A percentile compares a stretch with the other conserved stretches of the same genome.
phyloP scores from a whole-genome alignment of 148 eudicot species.

The Persicaria tinctoria region DNA sequence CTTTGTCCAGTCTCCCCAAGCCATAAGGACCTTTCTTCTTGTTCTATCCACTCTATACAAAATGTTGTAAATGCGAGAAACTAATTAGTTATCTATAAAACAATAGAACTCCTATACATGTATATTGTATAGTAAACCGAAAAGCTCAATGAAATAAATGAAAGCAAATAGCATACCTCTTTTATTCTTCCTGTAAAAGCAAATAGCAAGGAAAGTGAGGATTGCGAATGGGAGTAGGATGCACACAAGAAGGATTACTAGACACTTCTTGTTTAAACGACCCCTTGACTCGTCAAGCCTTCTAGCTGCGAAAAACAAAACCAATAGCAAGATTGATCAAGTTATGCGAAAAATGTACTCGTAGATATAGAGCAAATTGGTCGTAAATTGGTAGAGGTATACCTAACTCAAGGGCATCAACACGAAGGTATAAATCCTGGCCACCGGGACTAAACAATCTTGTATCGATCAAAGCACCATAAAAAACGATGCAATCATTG shows the following conservation, averaged over 20 bases:
- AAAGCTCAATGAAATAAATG: too few species aligned
- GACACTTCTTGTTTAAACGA: not conserved
- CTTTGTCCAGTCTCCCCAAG: not conserved
- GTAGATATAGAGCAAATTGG: not conserved
- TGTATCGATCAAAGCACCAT: slow-evolving; percentile 7
- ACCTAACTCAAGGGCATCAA: slow-evolving; percentile 5
- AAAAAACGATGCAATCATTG: not conserved
- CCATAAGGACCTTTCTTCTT: slow-evolving; percentile 5
- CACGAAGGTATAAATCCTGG: not conserved
- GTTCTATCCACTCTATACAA: not conserved
- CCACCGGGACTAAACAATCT: not conserved
- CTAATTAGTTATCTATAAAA: not conserved
- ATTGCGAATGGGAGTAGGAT: not conserved
- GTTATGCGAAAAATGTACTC: too few species aligned
- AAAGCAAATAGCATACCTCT: not conserved
- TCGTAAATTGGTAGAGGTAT: not conserved
- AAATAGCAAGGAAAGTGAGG: not conserved
- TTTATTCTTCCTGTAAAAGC: slow-evolving; percentile 8
- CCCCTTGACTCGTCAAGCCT: not conserved
- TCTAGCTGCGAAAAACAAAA: not conserved
- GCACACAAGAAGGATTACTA: slow-evolving; percentile 3
- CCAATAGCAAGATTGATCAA: not conserved
- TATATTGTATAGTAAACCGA: not conserved
- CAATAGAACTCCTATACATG: too few species aligned
- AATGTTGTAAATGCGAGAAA: not conserved